phyloP scores from a whole-genome alignment of 2,329 filamentous ascomycete species.

The Chaetomiaceae sp. region DNA sequence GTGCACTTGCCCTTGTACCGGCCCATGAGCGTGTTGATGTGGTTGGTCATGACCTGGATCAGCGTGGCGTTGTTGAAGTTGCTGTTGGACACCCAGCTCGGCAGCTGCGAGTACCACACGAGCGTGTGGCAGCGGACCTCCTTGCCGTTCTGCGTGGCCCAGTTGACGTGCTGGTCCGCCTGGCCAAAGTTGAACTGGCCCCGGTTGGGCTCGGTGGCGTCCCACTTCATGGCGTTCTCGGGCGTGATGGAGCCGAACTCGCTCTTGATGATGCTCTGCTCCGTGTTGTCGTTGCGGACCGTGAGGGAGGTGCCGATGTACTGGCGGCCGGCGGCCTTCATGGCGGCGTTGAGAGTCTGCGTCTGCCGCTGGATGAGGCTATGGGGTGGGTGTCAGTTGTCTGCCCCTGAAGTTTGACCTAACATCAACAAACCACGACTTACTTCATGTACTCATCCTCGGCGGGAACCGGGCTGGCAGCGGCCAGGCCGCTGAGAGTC shows the following conservation, averaged over 20 bases:
- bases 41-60: slow-evolving; percentile 46
- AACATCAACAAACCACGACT: neutral
- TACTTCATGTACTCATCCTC: neutral
- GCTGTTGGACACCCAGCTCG: slow-evolving; percentile 50
- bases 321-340: slow-evolving; percentile 24
- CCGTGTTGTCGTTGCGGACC: slow-evolving; percentile 46
- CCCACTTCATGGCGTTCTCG: slow-evolving; percentile 51
- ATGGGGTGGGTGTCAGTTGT: neutral
- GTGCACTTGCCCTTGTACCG: slow-evolving; percentile 47
- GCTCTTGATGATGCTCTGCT: slow-evolving; percentile 42
- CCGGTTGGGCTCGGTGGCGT: slow-evolving; percentile 51
- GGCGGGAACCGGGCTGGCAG: neutral
- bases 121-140: slow-evolving; percentile 52
- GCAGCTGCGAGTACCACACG: slow-evolving; percentile 45
- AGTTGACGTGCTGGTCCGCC: slow-evolving; percentile 44
- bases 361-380: neutral
- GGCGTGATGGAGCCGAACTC: slow-evolving; percentile 52
- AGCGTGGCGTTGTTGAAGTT: slow-evolving; percentile 46
- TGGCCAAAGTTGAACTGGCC: slow-evolving; percentile 51
- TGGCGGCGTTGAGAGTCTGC: slow-evolving; percentile 2
- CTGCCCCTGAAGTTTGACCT: neutral
- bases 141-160: slow-evolving; percentile 38
- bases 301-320: slow-evolving; percentile 59
- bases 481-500: neutral
- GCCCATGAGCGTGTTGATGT: slow-evolving; percentile 44